Percentiles rank a stretch among this genome's conserved stretches.
phyloP scores from a whole-genome alignment of 345 rosid species.

The Boechera divaricarpa region DNA sequence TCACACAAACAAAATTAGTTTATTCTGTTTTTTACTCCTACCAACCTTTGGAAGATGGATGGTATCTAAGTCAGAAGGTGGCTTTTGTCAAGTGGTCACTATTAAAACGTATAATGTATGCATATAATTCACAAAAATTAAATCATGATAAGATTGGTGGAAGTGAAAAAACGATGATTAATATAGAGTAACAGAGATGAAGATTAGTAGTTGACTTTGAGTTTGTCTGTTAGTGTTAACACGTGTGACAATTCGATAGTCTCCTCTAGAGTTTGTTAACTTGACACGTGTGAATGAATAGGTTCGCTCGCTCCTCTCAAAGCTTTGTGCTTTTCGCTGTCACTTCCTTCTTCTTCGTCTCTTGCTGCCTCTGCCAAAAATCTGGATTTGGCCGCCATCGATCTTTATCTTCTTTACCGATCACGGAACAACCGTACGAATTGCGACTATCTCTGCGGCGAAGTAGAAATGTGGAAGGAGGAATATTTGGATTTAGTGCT shows the following conservation, averaged over 20 bases:
- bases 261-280: not conserved
- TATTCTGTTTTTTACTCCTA: no score
- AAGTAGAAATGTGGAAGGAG: conserved; percentile 45
- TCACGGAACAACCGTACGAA: conserved; percentile 6
- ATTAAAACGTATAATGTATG: no score
- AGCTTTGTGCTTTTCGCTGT: conserved; percentile 18
- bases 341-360: conserved; percentile 7
- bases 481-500: conserved; percentile 48
- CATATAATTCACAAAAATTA: no score
- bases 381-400: conserved; percentile 2
- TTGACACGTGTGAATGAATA: conserved; percentile 33
- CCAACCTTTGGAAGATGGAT: no score
- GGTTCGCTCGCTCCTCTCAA: not conserved
- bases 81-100: no score
- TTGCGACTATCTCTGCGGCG: not conserved
- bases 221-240: conserved; percentile 15
- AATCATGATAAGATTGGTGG: not conserved
- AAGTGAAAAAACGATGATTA: not conserved
- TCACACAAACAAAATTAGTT: no score
- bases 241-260: conserved; percentile 2
- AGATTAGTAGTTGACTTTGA: not conserved
- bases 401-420: conserved; percentile 18
- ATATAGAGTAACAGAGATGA: not conserved
- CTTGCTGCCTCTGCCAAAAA: not conserved
- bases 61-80: no score